Conservation (phyloP, 805 yeast species). For the Kluyveromyces lactis region DNA sequence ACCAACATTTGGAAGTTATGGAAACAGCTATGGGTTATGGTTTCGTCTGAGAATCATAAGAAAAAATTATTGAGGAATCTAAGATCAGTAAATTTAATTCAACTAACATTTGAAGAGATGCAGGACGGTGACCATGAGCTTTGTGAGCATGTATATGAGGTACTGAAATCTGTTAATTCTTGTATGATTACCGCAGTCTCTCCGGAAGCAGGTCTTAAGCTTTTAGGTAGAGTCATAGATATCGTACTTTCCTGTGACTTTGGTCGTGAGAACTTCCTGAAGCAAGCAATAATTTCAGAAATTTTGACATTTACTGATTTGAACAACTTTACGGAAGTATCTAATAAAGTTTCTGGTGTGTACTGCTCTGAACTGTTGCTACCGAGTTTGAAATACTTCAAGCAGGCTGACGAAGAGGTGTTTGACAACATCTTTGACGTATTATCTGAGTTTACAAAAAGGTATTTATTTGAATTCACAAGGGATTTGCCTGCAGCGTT, state of each 20-base stretch:
- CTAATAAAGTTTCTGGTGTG: conserved; percentile 13
- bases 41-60: conserved; percentile 22
- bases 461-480: conserved; percentile 12
- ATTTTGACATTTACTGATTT: conserved; percentile 18
- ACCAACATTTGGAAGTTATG: conserved; percentile 44
- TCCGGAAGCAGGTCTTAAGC: conserved; percentile 17
- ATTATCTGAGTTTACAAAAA: conserved; percentile 8
- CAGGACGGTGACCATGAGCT: conserved; percentile 6
- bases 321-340: conserved; percentile 10
- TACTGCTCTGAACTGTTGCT: conserved; percentile 17
- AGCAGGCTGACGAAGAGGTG: conserved; percentile 1
- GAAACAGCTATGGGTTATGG: conserved; percentile 30
- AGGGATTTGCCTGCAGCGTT: conserved; percentile 13
- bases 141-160: conserved; percentile 12
- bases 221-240: conserved; percentile 13
- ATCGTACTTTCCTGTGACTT: neutral
- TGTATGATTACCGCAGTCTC: conserved; percentile 20
- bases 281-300: conserved; percentile 10
- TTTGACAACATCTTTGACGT: neutral
- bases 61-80: conserved; percentile 38
- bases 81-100: conserved; percentile 29
- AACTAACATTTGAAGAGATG: conserved; percentile 12
- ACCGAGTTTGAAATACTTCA: conserved; percentile 16
- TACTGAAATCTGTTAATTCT: conserved; percentile 18
- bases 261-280: neutral